Conservation (phyloP, 176 grass and related monocot genomes). For the Oryza meridionalis region DNA sequence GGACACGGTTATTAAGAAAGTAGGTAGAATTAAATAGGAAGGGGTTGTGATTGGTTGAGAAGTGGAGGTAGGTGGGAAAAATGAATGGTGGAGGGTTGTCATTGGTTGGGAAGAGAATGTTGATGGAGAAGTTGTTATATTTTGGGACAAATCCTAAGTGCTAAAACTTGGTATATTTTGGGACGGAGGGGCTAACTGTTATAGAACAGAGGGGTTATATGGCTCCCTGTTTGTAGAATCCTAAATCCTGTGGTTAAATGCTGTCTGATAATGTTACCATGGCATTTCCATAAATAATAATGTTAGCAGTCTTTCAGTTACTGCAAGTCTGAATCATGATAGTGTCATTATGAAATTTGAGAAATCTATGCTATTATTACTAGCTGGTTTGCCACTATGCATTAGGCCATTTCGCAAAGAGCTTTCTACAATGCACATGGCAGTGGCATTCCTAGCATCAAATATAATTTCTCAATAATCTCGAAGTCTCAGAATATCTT, state of each 20-base stretch:
- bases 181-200: background rate
- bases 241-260: constrained; percentile 27
- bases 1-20: too few species aligned
- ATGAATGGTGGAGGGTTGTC: too few species aligned
- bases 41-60: too few species aligned
- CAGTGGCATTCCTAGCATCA: constrained; percentile 2
- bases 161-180: too few species aligned
- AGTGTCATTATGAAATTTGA: background rate
- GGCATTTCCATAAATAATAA: background rate
- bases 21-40: too few species aligned
- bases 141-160: too few species aligned
- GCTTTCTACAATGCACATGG: constrained; percentile 8
- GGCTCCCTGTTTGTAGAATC: background rate
- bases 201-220: background rate
- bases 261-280: background rate
- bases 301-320: constrained; percentile 12
- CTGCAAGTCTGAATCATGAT: background rate
- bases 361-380: background rate
- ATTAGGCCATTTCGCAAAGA: constrained; percentile 3
- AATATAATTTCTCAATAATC: constrained; percentile 20
- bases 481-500: constrained; percentile 25
- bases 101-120: too few species aligned
- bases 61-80: too few species aligned
- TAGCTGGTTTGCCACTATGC: background rate
- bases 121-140: too few species aligned